Evolutionary conservation across 257 asterid species (phyloP).

Genomic region (Solanum appendiculatum): DNA sequence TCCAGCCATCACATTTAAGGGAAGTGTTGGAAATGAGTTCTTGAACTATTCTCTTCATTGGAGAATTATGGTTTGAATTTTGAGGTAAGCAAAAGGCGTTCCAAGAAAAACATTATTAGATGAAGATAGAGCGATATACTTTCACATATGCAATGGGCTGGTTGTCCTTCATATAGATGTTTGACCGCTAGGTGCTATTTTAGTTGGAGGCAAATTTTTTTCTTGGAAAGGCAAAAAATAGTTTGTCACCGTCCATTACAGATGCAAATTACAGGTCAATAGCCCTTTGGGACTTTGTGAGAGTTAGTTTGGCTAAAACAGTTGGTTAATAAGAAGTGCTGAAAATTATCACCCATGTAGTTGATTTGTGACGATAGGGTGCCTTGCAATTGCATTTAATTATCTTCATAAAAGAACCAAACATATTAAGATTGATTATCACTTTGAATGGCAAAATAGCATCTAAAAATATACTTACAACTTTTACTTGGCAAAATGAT

Average conservation of each 20-base stretch:
- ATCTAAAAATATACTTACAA: neutral
- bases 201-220: neutral
- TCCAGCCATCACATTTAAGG: neutral
- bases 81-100: neutral
- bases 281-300: neutral
- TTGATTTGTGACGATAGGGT: neutral
- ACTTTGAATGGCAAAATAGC: neutral
- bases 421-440: neutral
- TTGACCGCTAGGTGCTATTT: neutral
- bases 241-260: neutral
- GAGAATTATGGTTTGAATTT: neutral
- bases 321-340: neutral
- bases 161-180: neutral
- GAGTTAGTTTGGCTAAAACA: neutral
- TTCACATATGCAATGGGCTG: neutral
- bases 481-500: neutral
- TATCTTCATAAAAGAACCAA: neutral
- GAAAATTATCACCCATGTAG: neutral
- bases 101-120: neutral
- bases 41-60: neutral
- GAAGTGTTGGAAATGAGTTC: neutral
- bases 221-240: neutral
- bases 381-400: neutral
- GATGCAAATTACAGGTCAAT: neutral
- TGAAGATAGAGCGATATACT: neutral